A percentile compares a stretch with the other conserved stretches of the same genome.
These are phyloP conservation scores for Mesotaenium endlicherianum DNA, from an alignment of 139 green algal species.

Conservation along the genomic window DNA sequence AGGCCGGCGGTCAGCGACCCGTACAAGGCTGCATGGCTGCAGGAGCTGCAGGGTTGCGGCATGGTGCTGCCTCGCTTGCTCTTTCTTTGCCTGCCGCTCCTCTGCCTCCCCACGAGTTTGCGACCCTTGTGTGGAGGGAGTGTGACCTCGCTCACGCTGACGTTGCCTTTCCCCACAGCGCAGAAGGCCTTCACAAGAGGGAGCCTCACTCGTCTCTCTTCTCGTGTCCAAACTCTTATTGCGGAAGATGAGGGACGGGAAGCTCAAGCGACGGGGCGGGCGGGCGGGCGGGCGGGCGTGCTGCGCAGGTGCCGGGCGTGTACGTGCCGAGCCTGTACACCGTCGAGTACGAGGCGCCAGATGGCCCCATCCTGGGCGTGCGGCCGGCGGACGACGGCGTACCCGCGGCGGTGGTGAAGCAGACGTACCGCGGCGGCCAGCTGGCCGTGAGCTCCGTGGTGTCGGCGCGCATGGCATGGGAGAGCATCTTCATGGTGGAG, in stretches of 20 bases:
- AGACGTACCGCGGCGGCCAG: conserved; percentile 57
- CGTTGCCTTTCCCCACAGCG: too few relatives aligned
- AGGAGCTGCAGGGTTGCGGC: too few relatives aligned
- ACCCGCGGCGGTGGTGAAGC: conserved; percentile 53
- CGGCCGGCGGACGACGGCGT: neutral
- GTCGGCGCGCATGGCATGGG: conserved; percentile 59
- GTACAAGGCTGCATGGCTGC: too few relatives aligned
- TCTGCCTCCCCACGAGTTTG: too few relatives aligned
- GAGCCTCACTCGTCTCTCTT: too few relatives aligned
- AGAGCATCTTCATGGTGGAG: conserved; percentile 64
- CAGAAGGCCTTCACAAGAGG: too few relatives aligned
- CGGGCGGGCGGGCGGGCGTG: neutral
- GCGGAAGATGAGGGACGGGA: neutral
- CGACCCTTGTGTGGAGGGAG: too few relatives aligned
- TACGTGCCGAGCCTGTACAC: conserved; percentile 43
- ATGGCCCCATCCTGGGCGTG: conserved; percentile 13
- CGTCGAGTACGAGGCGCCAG: conserved; percentile 20
- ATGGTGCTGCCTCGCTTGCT: too few relatives aligned
- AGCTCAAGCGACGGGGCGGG: neutral
- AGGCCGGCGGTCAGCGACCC: too few relatives aligned
- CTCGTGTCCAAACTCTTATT: too few relatives aligned
- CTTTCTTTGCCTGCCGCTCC: too few relatives aligned
- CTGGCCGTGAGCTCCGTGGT: conserved; percentile 60
- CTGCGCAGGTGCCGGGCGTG: conserved; percentile 46
- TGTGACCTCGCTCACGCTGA: too few relatives aligned